Percentiles rank a stretch among this genome's conserved stretches.
Conservation (phyloP, 2,329 filamentous ascomycete species). For the Penicillium sp. region DNA sequence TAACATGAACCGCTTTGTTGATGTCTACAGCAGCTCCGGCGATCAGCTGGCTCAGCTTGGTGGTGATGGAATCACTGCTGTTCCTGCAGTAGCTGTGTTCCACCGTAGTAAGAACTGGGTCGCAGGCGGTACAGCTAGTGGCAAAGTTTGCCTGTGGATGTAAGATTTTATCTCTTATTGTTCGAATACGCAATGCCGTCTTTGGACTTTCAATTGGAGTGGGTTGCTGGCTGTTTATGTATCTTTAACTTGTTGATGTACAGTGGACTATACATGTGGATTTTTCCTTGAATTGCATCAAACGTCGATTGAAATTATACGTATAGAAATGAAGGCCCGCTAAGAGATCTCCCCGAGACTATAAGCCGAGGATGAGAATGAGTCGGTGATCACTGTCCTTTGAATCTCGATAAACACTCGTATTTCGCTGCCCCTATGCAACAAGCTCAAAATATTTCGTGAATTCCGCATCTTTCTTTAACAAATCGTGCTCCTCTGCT, state of each 20-base stretch:
- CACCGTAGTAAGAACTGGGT: conserved; percentile 91
- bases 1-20: conserved; percentile 97
- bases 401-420: too few relatives aligned
- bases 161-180: conserved; percentile 45
- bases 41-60: conserved; percentile 88
- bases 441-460: conserved; percentile 30
- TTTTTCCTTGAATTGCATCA: background rate
- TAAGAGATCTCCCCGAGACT: too few relatives aligned
- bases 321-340: too few relatives aligned
- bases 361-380: too few relatives aligned
- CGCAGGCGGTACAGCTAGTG: conserved; percentile 86
- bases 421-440: conserved; percentile 10
- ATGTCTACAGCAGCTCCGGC: conserved; percentile 81
- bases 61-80: conserved; percentile 89
- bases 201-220: background rate
- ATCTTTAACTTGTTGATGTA: background rate
- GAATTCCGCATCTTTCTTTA: conserved; percentile 27
- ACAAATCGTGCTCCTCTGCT: conserved; percentile 22
- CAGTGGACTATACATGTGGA: background rate
- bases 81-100: conserved; percentile 90
- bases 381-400: too few relatives aligned
- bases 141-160: conserved; percentile 91
- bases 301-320: too few relatives aligned
- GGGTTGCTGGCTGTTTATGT: background rate
- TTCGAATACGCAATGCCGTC: background rate